Base-by-base conservation (phyloP, 208 protist species). In the Trypanosoma cruzi region DNA sequence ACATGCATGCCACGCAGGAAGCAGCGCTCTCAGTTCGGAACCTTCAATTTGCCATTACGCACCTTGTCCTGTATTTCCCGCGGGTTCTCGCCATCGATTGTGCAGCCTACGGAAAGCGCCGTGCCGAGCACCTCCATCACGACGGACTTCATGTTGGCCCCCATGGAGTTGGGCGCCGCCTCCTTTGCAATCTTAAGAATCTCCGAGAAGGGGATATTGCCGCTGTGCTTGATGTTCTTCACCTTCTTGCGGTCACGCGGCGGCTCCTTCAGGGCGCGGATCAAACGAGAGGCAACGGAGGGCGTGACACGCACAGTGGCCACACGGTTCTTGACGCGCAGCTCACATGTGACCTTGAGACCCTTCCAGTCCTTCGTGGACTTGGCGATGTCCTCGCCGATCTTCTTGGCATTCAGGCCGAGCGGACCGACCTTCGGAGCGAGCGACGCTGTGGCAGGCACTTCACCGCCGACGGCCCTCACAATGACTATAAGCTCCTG, bases 361-460 rank as follows among this genome's bases (percentile, higher is more conserved):
- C 99, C 99, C 96, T 99, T 99, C 97, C 97, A 99, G 75, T 98
- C 98, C 77, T 96, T 95, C 75, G 98, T 99, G 63, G 80, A 89
- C 85, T 99, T 99, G 73, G 97, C 97, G 79, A 99, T 99, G 77
- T 99, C 98, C 76, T 99, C 99, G 88, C 98, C 98, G 77, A 99
- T 96, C 87, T 99, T 99, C 95, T 99, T 99, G 68, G 99, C 98
- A 74, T 98, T 98, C 32, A 99, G 88, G 95, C 99, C 99, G 46
- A 99, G 95, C 52, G 99, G 98, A 96, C 99, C 99, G 79, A 99
- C 89, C 92, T 99, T 99, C 46, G 99, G 99, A 70, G 99, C 98
- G 10, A 99, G 90, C 16, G 98, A 95, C 36, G 99, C 95, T 36
- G 97, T 97, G 62, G 96, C 98, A 62, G 90, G 96, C 69, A 98